Evolutionary conservation across 108 stramenopile species (phyloP), one percentile per base, ranked within the genome.

Genomic region (Nitzschia sp.): DNA sequence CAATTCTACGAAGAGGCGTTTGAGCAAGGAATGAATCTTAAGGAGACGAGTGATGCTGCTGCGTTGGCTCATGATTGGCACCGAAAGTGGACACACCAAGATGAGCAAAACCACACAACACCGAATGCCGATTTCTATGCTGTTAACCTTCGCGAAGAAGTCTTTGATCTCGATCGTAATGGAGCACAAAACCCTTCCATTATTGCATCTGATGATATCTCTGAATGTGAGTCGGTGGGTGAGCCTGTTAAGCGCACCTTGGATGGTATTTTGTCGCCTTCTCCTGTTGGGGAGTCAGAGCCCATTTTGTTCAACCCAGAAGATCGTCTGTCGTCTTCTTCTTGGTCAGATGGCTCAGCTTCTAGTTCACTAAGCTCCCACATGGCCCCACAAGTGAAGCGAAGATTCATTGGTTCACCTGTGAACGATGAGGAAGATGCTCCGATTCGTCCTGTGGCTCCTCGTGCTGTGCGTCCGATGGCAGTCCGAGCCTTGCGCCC

Each of bases 11-110:
- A 74, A 29, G 64, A 74, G 46, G 67, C 69, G 13, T 66, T 70
- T 31, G 34, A 63, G 11, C 35, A 63, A 26, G 79, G 79, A 49
- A 49, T 70, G 19, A 66, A 59, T 2, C 31, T 60, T 2, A 47
- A 59, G 24, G 68, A 74, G 5, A 53, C 73, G 2, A 61, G 64
- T 45, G 46, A 59, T 13, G 79, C 79, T 6, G 66, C 64, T 5
- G 57, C 69, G n/a, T 56, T 67, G 38, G 68, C 79, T 28, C 68
- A 80, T 33, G 79, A 80, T 42, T 80, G 79, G 79, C 69, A 80
- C 42, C 74, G 79, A 29, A 72, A 69, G 33, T 80, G 79, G 79
- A 66, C 59, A 8, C 64, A 71, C 6, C 79, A 80, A 71, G 74
- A 75, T 17, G 79, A 80, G 33, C 30, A 17, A 25, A 57, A 68